phyloP scores from a whole-genome alignment of 2,329 filamentous ascomycete species.

The Colletotrichum caudatum region DNA sequence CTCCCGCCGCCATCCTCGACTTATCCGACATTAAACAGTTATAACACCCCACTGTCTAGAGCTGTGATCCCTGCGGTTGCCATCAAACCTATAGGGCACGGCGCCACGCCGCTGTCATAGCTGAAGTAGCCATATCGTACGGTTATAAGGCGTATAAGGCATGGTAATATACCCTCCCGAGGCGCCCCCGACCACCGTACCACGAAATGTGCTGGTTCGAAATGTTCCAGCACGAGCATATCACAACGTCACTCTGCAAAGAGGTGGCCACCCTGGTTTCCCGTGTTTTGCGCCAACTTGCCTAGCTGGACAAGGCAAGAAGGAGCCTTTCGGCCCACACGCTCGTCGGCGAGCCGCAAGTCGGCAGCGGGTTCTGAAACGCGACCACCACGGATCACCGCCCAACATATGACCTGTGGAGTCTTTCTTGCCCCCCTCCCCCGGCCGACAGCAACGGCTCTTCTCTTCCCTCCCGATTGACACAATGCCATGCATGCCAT shows the following conservation, averaged over 20 bases:
- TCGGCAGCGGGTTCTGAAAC: constrained; percentile 29
- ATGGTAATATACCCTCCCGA: constrained; percentile 10
- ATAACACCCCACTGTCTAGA: background rate
- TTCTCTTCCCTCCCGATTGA: constrained; percentile 8
- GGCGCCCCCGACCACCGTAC: background rate
- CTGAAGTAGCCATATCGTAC: background rate
- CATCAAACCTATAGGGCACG: background rate
- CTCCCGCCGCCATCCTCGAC: background rate
- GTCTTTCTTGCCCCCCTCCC: background rate
- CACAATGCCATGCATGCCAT: constrained; percentile 11
- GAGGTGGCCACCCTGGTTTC: background rate
- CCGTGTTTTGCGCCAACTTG: background rate
- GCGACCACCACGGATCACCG: constrained; percentile 4
- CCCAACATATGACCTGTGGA: background rate
- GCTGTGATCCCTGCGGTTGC: background rate
- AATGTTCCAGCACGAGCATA: background rate
- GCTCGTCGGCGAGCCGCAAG: background rate
- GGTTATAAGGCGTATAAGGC: background rate
- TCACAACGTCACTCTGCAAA: background rate
- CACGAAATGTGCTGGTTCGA: background rate
- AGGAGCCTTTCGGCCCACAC: background rate
- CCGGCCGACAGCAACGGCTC: background rate
- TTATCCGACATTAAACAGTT: background rate
- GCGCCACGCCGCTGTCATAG: background rate
- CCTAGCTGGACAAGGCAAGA: background rate